A percentile compares a stretch with the other conserved stretches of the same genome.
Evolutionary conservation across 2,329 filamentous ascomycete species (phyloP).

Genomic region (Claviceps digitariae): DNA sequence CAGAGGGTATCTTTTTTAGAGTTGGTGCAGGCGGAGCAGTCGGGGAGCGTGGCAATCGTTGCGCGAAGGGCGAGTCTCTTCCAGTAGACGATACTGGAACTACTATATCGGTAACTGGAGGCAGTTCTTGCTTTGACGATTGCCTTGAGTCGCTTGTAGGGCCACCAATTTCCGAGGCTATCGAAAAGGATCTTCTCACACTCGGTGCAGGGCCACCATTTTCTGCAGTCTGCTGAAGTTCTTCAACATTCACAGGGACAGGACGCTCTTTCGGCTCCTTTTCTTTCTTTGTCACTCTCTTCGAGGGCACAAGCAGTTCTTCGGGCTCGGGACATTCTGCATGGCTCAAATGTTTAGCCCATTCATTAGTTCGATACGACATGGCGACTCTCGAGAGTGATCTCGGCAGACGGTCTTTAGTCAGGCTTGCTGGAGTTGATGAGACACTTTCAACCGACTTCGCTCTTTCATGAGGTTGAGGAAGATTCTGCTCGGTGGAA

Average conservation of each 20-base stretch:
- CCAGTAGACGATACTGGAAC: neutral
- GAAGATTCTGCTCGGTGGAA: slow-evolving; percentile 4
- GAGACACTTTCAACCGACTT: slow-evolving; percentile 28
- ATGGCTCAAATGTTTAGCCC: slow-evolving; percentile 75
- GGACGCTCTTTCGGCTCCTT: slow-evolving; percentile 31
- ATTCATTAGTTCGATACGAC: slow-evolving; percentile 86
- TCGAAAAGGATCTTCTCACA: slow-evolving; percentile 17
- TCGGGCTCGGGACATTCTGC: slow-evolving; percentile 62
- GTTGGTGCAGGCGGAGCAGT: neutral
- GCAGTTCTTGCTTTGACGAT: slow-evolving; percentile 12
- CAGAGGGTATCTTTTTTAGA: slow-evolving; percentile 15
- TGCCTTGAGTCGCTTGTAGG: slow-evolving; percentile 5
- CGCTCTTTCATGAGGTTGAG: slow-evolving; percentile 17
- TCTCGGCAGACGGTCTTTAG: slow-evolving; percentile 50
- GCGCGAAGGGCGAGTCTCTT: slow-evolving; percentile 1
- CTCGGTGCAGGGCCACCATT: slow-evolving; percentile 28
- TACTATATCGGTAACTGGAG: slow-evolving; percentile 7
- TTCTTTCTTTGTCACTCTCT: slow-evolving; percentile 6
- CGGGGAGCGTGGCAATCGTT: neutral
- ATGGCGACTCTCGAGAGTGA: slow-evolving; percentile 63
- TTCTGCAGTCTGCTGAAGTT: slow-evolving; percentile 50
- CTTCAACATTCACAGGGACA: slow-evolving; percentile 49
- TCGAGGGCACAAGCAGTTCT: slow-evolving; percentile 34
- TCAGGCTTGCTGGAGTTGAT: slow-evolving; percentile 35
- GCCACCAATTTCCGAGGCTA: slow-evolving; percentile 13